Conservation (phyloP, 306 rosid species). For the Sindora glabra region DNA sequence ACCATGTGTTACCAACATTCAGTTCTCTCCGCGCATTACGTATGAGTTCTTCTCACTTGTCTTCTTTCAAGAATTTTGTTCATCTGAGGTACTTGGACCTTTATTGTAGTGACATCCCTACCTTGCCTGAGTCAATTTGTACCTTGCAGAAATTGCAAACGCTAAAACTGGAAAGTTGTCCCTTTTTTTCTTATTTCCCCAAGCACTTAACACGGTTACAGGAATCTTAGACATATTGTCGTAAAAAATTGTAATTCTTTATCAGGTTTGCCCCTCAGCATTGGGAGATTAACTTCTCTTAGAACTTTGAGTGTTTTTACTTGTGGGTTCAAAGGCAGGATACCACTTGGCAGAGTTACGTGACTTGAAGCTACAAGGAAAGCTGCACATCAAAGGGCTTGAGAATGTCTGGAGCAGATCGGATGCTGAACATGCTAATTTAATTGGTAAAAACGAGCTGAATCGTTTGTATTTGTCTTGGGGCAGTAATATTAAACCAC, state of each 20-base stretch:
- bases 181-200: neutral
- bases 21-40: fast-evolving
- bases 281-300: conserved; percentile 1
- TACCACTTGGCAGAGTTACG: neutral
- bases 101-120: fast-evolving
- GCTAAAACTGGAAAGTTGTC: neutral
- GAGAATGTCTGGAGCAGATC: neutral
- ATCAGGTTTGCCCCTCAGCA: neutral
- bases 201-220: neutral
- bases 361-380: neutral
- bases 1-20: neutral
- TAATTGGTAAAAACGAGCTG: neutral
- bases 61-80: neutral
- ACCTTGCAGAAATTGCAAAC: neutral
- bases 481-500: neutral
- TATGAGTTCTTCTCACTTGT: neutral
- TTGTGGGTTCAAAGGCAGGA: conserved; percentile 11
- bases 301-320: neutral
- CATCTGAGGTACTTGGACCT: conserved; percentile 14
- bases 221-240: neutral
- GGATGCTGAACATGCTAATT: neutral
- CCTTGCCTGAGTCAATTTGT: neutral
- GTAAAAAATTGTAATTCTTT: neutral
- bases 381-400: neutral
- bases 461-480: neutral